These are phyloP conservation scores for Heterobasidion parviporum DNA, from an alignment of 1,284 basidiomycete species.

Conservation along the genomic window DNA sequence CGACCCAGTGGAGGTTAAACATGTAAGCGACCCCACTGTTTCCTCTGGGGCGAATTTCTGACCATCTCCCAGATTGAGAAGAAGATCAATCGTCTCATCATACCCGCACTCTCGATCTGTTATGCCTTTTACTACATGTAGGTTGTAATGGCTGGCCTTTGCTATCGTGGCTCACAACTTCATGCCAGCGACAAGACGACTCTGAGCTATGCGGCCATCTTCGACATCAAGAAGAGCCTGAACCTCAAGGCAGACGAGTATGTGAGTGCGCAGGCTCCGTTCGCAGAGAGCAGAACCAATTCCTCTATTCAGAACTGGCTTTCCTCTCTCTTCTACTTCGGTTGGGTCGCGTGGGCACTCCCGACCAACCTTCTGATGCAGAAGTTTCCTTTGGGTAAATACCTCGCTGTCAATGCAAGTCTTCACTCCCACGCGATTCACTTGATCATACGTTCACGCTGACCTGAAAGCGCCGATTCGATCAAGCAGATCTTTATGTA, in stretches of 20 bases:
- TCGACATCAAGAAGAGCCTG: background rate
- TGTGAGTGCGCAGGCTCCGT: background rate
- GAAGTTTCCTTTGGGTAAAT: slow-evolving; percentile 32
- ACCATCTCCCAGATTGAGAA: too few relatives aligned
- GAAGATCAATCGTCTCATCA: background rate
- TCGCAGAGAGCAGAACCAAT: background rate
- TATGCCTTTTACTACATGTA: background rate
- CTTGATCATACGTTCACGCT: background rate
- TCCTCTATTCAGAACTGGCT: slow-evolving; percentile 15
- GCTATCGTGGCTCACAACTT: background rate
- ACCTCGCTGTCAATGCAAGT: slow-evolving; percentile 21
- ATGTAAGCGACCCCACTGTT: background rate
- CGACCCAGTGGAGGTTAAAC: background rate
- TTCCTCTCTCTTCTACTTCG: slow-evolving; percentile 33
- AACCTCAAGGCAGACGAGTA: background rate
- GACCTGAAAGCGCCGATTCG: background rate
- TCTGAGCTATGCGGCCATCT: background rate
- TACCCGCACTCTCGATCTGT: background rate
- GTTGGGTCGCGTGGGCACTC: slow-evolving; percentile 36
- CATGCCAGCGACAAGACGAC: background rate
- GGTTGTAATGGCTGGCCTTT: background rate
- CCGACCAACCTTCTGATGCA: slow-evolving; percentile 39
- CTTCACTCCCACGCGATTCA: slow-evolving; percentile 26
- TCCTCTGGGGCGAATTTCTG: too few relatives aligned
- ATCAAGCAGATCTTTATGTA: slow-evolving; percentile 10